Percentiles rank a stretch among this genome's conserved stretches.
Evolutionary conservation across 164 flowering plant species (phyloP).

Genomic region (Vitis riparia): DNA sequence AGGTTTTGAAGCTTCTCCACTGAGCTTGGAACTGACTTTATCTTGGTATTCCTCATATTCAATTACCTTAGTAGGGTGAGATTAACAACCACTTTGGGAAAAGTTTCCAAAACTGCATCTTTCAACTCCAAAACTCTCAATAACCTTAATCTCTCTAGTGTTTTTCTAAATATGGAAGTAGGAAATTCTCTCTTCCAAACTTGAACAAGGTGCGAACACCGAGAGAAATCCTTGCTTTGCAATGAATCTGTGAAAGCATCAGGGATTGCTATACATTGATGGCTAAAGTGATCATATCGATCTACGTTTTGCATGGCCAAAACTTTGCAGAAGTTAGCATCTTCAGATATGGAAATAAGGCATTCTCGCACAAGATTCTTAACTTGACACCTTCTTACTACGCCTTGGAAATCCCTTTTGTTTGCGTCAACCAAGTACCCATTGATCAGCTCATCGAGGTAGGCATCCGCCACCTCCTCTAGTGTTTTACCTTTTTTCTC

Average conservation of each 20-base stretch:
- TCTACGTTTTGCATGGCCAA: not conserved
- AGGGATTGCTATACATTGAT: not conserved
- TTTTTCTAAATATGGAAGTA: not conserved
- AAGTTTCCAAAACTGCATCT: not conserved
- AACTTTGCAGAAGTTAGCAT: conserved; percentile 20
- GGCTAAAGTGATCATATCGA: not conserved
- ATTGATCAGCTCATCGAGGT: conserved; percentile 27
- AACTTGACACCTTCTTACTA: conserved; percentile 21
- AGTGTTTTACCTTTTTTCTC: conserved; percentile 16
- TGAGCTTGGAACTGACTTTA: not conserved
- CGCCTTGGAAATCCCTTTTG: conserved; percentile 12
- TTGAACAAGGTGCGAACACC: not conserved
- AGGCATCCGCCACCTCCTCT: conserved; percentile 38
- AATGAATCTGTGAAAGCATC: not conserved
- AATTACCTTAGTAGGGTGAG: conserved; percentile 3
- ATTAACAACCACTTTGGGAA: not conserved
- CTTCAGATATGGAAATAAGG: conserved; percentile 14
- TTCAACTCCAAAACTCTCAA: conserved; percentile 2
- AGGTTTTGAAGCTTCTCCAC: not conserved
- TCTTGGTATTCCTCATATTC: not conserved
- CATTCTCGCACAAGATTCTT: conserved; percentile 35
- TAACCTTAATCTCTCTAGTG: not conserved
- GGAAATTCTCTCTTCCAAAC: not conserved
- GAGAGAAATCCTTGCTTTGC: not conserved
- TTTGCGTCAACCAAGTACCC: conserved; percentile 25